phyloP scores from a whole-genome alignment of 345 rosid species.

The Salix arbutifolia region DNA sequence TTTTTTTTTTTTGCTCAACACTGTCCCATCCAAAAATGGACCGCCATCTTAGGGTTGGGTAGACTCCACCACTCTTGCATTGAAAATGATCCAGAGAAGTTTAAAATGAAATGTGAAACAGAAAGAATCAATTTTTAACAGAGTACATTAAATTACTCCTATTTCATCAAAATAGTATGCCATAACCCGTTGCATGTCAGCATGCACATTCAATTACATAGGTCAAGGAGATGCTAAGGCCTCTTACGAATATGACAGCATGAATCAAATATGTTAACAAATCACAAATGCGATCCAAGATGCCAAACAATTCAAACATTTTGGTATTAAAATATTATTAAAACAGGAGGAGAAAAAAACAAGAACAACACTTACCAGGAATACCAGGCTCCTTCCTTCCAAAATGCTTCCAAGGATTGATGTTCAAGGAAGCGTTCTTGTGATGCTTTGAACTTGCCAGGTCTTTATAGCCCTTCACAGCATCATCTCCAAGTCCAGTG shows the following conservation, averaged over 20 bases:
- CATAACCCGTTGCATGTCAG: neutral
- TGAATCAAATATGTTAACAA: neutral
- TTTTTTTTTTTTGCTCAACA: neutral
- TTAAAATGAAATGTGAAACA: slow-evolving; percentile 3
- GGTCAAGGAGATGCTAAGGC: neutral
- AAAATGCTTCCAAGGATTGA: slow-evolving; percentile 20
- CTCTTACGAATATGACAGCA: neutral
- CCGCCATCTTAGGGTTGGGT: neutral
- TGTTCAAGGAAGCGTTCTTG: slow-evolving; percentile 27
- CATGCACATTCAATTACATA: neutral
- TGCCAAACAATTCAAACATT: neutral
- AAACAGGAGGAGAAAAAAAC: neutral
- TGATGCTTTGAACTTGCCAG: slow-evolving; percentile 41
- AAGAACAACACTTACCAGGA: slow-evolving; percentile 34
- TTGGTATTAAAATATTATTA: neutral
- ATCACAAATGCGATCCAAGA: neutral
- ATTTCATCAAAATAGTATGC: neutral
- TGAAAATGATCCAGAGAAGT: neutral
- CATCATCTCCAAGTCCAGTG: slow-evolving; percentile 47
- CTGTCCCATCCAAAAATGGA: neutral
- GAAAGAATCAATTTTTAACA: neutral
- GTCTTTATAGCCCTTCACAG: slow-evolving; percentile 48
- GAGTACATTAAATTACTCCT: neutral
- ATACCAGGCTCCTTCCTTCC: slow-evolving; percentile 29
- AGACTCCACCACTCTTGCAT: neutral